These are phyloP conservation scores for Suillus ampliporus DNA, from an alignment of 768 basidiomycete genomes.

Conservation along the genomic window DNA sequence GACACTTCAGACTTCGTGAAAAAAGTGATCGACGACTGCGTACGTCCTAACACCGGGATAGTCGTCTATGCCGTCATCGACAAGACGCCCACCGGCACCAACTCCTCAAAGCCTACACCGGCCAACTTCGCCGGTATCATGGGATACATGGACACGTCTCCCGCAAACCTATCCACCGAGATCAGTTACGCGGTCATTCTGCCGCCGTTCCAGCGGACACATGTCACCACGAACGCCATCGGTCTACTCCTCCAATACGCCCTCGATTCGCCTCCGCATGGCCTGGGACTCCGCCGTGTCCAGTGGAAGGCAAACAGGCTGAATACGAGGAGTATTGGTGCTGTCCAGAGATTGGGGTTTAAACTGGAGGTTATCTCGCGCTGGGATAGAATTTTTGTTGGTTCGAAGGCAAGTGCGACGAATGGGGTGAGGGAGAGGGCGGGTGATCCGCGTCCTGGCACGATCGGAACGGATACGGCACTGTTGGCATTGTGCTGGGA, in stretches of 20 bases:
- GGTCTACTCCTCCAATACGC: constrained; percentile 57
- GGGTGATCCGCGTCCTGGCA: constrained; percentile 29
- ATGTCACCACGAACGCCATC: constrained; percentile 60
- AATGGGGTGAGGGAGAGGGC: constrained; percentile 41
- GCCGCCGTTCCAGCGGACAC: constrained; percentile 65
- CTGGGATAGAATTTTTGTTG: constrained; percentile 59
- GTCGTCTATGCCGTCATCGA: constrained; percentile 61
- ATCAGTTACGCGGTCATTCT: constrained; percentile 60
- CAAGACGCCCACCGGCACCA: constrained; percentile 39
- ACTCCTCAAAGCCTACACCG: constrained; percentile 22
- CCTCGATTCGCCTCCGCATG: constrained; percentile 45
- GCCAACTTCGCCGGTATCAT: constrained; percentile 55
- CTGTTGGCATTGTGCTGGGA: constrained; percentile 51
- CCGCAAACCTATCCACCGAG: constrained; percentile 51
- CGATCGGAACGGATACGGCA: constrained; percentile 43
- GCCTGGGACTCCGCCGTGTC: constrained; percentile 63
- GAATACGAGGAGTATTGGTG: constrained; percentile 53
- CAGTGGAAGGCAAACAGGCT: constrained; percentile 60
- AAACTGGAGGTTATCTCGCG: constrained; percentile 53
- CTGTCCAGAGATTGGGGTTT: constrained; percentile 68
- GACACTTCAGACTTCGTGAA: constrained; percentile 42
- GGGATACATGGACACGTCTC: constrained; percentile 52
- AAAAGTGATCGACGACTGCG: constrained; percentile 40
- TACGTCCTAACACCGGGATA: constrained; percentile 39
- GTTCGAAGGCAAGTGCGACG: constrained; percentile 41